These are phyloP conservation scores for Fagopyrum tataricum DNA, from an alignment of 148 eudicot genomes.

Conservation along the genomic window DNA sequence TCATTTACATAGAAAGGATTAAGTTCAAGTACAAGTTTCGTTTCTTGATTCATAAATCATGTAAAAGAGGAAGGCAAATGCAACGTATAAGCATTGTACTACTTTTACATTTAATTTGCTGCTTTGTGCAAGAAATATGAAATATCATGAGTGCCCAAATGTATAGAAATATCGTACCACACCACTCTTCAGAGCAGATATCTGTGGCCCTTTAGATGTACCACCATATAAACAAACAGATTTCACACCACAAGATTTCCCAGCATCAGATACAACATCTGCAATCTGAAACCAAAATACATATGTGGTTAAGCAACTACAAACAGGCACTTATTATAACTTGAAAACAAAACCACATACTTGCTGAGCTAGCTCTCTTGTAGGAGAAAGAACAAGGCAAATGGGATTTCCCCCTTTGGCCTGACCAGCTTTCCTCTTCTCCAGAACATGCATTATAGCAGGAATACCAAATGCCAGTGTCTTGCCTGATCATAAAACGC, in stretches of 20 bases:
- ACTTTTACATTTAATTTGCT: neutral
- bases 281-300: slow-evolving; percentile 50
- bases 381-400: slow-evolving; percentile 91
- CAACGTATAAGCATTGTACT: neutral
- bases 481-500: slow-evolving; percentile 52
- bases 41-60: neutral
- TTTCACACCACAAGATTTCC: slow-evolving; percentile 63
- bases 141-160: neutral
- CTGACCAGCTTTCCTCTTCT: slow-evolving; percentile 43
- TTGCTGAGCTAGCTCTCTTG: slow-evolving; percentile 97
- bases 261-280: slow-evolving; percentile 81
- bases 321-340: neutral
- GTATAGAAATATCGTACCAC: slow-evolving; percentile 48
- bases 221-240: slow-evolving; percentile 91
- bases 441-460: slow-evolving; percentile 70
- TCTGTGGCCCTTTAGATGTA: slow-evolving; percentile 85
- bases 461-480: slow-evolving; percentile 97
- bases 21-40: neutral
- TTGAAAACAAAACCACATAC: slow-evolving; percentile 28
- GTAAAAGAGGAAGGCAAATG: neutral
- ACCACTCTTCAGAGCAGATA: slow-evolving; percentile 73
- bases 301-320: neutral
- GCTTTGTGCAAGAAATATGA: neutral
- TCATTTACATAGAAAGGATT: neutral
- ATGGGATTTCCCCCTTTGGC: slow-evolving; percentile 55